These are phyloP conservation scores for Chenopodium suecicum DNA, from an alignment of 148 eudicot species.

Conservation along the genomic window DNA sequence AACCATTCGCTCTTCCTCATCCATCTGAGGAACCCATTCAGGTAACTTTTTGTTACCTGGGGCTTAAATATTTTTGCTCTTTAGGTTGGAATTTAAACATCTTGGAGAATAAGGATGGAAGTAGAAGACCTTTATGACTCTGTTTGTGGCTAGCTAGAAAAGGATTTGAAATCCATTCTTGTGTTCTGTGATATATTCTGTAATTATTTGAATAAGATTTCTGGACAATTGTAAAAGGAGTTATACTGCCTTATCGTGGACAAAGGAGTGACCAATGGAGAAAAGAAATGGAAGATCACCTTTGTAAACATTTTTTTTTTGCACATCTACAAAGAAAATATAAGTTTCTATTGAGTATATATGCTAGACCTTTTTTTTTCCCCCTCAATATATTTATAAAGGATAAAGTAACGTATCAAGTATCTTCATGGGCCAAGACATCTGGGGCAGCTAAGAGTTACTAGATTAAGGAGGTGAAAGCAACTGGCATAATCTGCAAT, in stretches of 20 bases:
- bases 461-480: too few relatives aligned
- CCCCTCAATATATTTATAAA: too few relatives aligned
- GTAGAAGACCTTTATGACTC: background rate
- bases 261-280: background rate
- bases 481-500: too few relatives aligned
- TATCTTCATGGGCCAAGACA: too few relatives aligned
- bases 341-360: background rate
- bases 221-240: background rate
- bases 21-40: conserved; percentile 95
- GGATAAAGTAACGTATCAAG: background rate
- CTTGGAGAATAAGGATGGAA: background rate
- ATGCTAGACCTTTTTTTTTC: background rate
- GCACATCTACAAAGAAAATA: background rate
- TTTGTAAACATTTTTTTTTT: background rate
- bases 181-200: background rate
- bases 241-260: background rate
- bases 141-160: background rate
- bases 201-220: background rate
- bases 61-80: background rate
- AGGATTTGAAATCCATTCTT: background rate
- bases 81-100: background rate
- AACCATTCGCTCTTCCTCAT: conserved; percentile 96
- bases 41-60: conserved; percentile 30
- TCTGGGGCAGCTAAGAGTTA: too few relatives aligned
- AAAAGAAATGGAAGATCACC: background rate